These are phyloP conservation scores for Metschnikowia corniflorae DNA, from an alignment of 805 yeast genomes.

Conservation along the genomic window DNA sequence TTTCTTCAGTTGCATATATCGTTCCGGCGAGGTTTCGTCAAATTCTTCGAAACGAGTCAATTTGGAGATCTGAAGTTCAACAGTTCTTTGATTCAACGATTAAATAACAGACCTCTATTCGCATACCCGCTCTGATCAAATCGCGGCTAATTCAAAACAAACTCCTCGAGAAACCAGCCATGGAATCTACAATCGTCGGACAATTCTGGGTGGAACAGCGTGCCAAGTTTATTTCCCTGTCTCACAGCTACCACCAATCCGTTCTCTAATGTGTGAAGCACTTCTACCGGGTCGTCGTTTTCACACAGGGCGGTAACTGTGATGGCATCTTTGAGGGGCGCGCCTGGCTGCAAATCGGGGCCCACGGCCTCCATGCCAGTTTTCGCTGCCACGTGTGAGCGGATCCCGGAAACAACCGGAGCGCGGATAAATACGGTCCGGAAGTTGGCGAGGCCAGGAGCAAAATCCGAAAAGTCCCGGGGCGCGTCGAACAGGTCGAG, in stretches of 20 bases:
- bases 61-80: too few relatives aligned
- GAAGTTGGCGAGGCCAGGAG: conserved; percentile 39
- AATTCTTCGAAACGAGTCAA: too few relatives aligned
- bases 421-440: conserved; percentile 68
- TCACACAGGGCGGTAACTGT: conserved; percentile 16
- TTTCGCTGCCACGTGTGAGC: background rate
- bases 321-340: conserved; percentile 6
- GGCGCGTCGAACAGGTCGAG: conserved; percentile 55
- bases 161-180: conserved; percentile 63
- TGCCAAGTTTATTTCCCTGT: conserved; percentile 65
- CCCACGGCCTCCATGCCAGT: conserved; percentile 11
- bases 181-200: conserved; percentile 58
- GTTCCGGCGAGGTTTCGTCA: too few relatives aligned
- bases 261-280: conserved; percentile 37
- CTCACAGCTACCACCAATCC: conserved; percentile 65
- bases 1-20: too few relatives aligned
- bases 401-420: conserved; percentile 52
- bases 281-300: conserved; percentile 33
- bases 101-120: too few relatives aligned
- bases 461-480: conserved; percentile 43
- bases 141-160: too few relatives aligned
- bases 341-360: conserved; percentile 11
- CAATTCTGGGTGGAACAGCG: conserved; percentile 80
- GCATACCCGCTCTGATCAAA: too few relatives aligned
- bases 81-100: too few relatives aligned